Base-by-base conservation (phyloP, 106 monocot genomes). In the Agapanthus africanus region DNA sequence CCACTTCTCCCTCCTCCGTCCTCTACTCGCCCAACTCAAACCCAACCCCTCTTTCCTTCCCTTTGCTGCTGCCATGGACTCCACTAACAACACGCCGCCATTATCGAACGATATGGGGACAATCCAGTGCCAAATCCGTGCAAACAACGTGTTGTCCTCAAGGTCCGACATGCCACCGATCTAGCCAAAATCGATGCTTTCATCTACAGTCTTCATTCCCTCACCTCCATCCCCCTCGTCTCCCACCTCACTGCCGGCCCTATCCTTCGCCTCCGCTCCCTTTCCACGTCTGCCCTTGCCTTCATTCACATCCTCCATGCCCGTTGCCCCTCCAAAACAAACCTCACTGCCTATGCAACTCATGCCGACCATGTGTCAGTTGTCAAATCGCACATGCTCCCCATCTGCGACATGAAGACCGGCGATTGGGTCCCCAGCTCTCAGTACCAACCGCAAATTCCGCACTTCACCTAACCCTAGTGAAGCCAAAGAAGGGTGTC, bases 131-230 rank as follows among this genome's bases (percentile, higher is more conserved):
- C n/a, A n/a, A n/a, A n/a, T n/a, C n/a, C n/a, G n/a, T n/a, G n/a
- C n/a, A n/a, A n/a, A 97, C 80, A 62, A 89, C 30, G 97, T 97
- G 64, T 84, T 97, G 71, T 87, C n/a, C n/a, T 92, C 86, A 89
- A 86, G 76, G 76, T 82, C 67, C 83, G 79, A 22, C 76, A 80
- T 13, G 49, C 65, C 69, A 75, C 84, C 33, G 84, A 77, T 18
- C 51, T 81, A 6, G 68, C 82, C 49, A 63, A 70, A 64, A 11
- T 81, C 79, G 78, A 76, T 41, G 54, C 82, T 74, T 87, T 91
- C 89, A 19, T 92, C 57, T 70, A 88, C 69, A 66, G 66, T 30
- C 87, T 97, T 67, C 79, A 80, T 31, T 64, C 88, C 57, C 84
- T 97, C 23, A 2, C 62, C 77, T 74, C 84, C 54, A 86, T 97